Evolutionary conservation across 331 rosid genomes (phyloP), one percentile per base, ranked within the genome.

Genomic region (Quercus tomentella): DNA sequence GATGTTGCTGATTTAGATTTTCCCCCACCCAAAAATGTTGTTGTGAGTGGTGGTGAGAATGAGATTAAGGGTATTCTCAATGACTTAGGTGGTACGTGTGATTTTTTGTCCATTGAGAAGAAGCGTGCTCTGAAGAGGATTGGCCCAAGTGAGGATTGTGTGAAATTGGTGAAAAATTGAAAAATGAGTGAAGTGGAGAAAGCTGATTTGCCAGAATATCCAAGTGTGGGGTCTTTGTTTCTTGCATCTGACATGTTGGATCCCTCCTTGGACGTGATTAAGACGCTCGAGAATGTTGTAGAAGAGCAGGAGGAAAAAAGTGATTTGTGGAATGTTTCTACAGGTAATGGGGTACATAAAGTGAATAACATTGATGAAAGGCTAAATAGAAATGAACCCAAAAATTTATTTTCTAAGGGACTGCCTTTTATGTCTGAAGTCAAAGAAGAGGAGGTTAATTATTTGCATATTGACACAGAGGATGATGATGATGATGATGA

Each of bases 11-110:
- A 82, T 73, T 87, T 87, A 52, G 92, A 92, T 75, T 89, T 94
- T 3, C 96, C 93, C 0, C 54, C 69, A 35, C 82, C 60, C 2
- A 84, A 52, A 57, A 81, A 70, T 30, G 82, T 76, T 3, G 71
- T 52, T 5, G 72, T 11, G 62, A 56, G 60, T 65, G 73, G 79
- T 58, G 75, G 84, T 74, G 75, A 76, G 71, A 90, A 63, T 82
- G 97, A 91, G 76, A 95, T 92, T 74, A 89, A 88, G 87, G 97
- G 90, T 82, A 95, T 95, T 51, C 88, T 92, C 33, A 78, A 79
- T 33, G 93, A 91, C 37, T 86, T 95, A 85, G 90, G 76, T 77
- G 83, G 97, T 3, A 95, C 51, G 85, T 93, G 93, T 70, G 97
- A 89, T 82, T 67, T 79, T 63, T 75, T 93, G 68, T 89, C 99